Conservation (phyloP, 257 asterid genomes). For the Fraxinus pennsylvanica region DNA sequence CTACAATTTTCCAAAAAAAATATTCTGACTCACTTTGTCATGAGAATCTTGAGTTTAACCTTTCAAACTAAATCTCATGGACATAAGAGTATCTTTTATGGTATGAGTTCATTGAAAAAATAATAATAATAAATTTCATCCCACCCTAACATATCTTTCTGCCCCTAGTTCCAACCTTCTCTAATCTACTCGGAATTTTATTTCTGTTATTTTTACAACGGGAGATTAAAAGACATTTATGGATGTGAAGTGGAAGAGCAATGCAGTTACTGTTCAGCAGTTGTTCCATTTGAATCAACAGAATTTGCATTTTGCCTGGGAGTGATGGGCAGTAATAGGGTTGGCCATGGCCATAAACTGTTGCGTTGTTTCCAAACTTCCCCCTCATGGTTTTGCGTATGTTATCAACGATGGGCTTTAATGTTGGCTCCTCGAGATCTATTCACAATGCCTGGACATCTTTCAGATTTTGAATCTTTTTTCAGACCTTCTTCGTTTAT, state of each 20-base stretch:
- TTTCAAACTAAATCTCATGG: too few species aligned
- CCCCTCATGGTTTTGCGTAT: conserved; percentile 76
- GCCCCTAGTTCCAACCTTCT: background rate
- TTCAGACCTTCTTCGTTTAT: conserved; percentile 28
- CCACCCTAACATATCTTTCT: too few species aligned
- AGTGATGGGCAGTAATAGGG: conserved; percentile 29
- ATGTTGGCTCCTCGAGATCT: conserved; percentile 52
- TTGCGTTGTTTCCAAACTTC: conserved; percentile 53
- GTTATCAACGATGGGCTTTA: conserved; percentile 61
- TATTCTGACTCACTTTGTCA: too few species aligned
- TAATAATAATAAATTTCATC: too few species aligned
- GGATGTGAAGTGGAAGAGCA: conserved; percentile 49
- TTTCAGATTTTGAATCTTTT: conserved; percentile 47
- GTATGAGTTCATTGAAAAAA: too few species aligned
- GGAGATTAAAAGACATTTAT: conserved; percentile 30
- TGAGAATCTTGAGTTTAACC: too few species aligned
- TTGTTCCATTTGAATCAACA: conserved; percentile 70
- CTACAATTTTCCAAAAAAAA: too few species aligned
- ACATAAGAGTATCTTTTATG: too few species aligned
- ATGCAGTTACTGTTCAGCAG: conserved; percentile 72
- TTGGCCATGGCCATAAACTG: conserved; percentile 50
- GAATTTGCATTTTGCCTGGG: conserved; percentile 70
- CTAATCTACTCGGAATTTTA: background rate
- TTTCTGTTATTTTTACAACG: conserved; percentile 18
- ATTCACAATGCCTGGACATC: conserved; percentile 49